phyloP scores from a whole-genome alignment of 179 eudicot species.

The Silene coronaria region DNA sequence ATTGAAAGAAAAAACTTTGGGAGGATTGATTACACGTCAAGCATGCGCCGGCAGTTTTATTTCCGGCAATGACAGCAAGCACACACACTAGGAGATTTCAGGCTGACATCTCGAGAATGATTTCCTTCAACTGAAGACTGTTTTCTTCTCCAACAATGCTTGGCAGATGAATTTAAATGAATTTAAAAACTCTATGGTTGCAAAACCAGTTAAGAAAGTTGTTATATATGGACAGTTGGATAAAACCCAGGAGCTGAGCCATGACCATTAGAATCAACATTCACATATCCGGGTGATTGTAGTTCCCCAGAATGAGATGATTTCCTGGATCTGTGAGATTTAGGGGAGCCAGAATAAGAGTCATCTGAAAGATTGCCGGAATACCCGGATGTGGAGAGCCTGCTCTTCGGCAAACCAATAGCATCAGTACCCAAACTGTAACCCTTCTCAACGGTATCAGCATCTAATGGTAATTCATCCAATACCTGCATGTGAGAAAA shows the following conservation, averaged over 20 bases:
- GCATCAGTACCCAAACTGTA: constrained; percentile 55
- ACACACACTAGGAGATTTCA: neutral
- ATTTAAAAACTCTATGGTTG: constrained; percentile 7
- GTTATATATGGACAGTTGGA: constrained; percentile 41
- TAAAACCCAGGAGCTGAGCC: constrained; percentile 42
- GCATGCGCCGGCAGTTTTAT: constrained; percentile 1
- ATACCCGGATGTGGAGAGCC: constrained; percentile 67
- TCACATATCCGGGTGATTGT: constrained; percentile 47
- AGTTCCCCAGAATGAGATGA: constrained; percentile 85
- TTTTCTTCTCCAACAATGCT: constrained; percentile 6
- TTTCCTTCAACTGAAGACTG: neutral
- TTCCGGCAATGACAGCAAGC: constrained; percentile 2
- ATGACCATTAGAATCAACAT: constrained; percentile 52
- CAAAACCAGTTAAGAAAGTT: neutral
- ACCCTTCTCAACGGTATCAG: constrained; percentile 75
- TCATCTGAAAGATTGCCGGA: constrained; percentile 53
- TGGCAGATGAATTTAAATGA: constrained; percentile 10
- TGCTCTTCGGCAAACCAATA: constrained; percentile 78
- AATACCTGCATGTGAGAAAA: constrained; percentile 44
- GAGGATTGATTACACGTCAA: neutral
- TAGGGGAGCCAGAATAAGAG: constrained; percentile 54
- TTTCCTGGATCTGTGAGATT: constrained; percentile 56
- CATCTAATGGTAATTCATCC: constrained; percentile 93
- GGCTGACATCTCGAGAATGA: neutral
- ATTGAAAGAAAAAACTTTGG: neutral